Evolutionary conservation across 768 basidiomycete genomes (phyloP), one percentile per base, ranked within the genome.

Genomic region (Mycena venus): DNA sequence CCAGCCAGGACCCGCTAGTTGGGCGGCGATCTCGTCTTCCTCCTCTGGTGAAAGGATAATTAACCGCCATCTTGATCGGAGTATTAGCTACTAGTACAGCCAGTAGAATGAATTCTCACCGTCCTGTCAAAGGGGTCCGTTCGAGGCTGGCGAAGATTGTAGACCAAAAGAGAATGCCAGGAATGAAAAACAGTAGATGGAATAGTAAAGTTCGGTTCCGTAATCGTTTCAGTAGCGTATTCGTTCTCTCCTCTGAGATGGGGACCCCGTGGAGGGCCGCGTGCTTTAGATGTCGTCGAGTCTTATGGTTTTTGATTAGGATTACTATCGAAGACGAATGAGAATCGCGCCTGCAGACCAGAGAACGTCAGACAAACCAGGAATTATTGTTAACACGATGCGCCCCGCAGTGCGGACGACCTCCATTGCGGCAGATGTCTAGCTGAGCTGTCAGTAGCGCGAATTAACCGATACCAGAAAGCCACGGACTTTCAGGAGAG

Each of bases 11-110:
- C 96, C 97, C 23, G 91, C 91, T 12, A 99, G 90, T 79, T 95
- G 93, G 4, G 86, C 83, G n/a, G 96, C 92, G 49, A 99, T 95
- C 34, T 92, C 91, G 64, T 97, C 95, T 80, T 99, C 97, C 83
- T 98, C 97, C 77, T 96, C 94, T 2, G 97, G 96, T 4, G 96
- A 96, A 19, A 98, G 88, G 11, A 97, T 86, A 73, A 98, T 97
- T 77, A 96, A 83, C 65, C 97, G 90, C 93, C 94, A 95, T 79
- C 96, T 96, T 75, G 32, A 32, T 9, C n/a, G 66, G 31, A 31
- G 40, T 64, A 70, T 76, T 23, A 34, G 21, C 23, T 66, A 51
- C 19, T 55, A 64, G 36, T 64, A 40, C n/a, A 2, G 59, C 6
- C 15, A 29, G 15, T 27, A 23, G 36, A 31, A 27, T 6, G 23